Conservation (phyloP, 1,139 yeast species). For the Blastobotrys buckinghamii region DNA sequence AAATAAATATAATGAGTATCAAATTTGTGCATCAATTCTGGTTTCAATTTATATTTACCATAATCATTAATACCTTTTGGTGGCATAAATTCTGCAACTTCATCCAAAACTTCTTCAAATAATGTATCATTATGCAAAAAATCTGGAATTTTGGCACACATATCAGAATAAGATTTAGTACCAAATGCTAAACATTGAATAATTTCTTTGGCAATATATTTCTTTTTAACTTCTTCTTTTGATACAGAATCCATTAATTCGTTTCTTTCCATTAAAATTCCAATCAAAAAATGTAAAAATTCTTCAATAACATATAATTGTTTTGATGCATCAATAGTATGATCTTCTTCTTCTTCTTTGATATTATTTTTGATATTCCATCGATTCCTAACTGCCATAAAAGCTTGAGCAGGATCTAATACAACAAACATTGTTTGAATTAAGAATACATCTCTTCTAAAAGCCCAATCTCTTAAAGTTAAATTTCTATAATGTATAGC, state of each 20-base stretch:
- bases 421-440: slow-evolving; percentile 60
- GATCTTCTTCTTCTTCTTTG: slow-evolving; percentile 8
- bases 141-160: slow-evolving; percentile 68
- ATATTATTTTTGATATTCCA: slow-evolving; percentile 3
- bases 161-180: slow-evolving; percentile 63
- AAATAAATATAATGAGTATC: slow-evolving; percentile 84
- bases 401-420: slow-evolving; percentile 51
- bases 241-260: slow-evolving; percentile 47
- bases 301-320: slow-evolving; percentile 71
- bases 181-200: slow-evolving; percentile 75
- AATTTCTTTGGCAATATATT: slow-evolving; percentile 59
- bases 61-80: slow-evolving; percentile 61
- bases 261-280: slow-evolving; percentile 61
- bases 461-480: slow-evolving; percentile 81
- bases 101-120: slow-evolving; percentile 62
- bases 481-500: slow-evolving; percentile 72
- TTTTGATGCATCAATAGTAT: slow-evolving; percentile 34
- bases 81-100: slow-evolving; percentile 54
- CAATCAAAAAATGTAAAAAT: slow-evolving; percentile 63
- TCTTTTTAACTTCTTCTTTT: slow-evolving; percentile 47
- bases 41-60: slow-evolving; percentile 66
- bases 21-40: slow-evolving; percentile 46
- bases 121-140: slow-evolving; percentile 60
- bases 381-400: slow-evolving; percentile 41
- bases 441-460: slow-evolving; percentile 66